Conservation (phyloP, 1,139 yeast genomes). For the Scheffersomyces segobiensis region DNA sequence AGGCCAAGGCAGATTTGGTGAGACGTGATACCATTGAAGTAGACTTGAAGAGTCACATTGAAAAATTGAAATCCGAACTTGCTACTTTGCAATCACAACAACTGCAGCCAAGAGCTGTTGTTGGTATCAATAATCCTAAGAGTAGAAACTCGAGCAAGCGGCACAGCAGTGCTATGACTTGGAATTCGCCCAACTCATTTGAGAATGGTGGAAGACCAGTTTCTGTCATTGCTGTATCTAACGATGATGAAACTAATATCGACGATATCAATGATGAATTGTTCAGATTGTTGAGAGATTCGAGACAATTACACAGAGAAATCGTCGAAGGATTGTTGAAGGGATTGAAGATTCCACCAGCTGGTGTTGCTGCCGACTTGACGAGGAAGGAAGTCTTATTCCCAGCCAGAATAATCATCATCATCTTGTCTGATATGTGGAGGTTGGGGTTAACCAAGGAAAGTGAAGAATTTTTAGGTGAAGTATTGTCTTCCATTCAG, state of each 20-base stretch:
- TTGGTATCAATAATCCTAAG: constrained; percentile 21
- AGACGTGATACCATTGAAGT: constrained; percentile 69
- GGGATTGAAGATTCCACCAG: constrained; percentile 85
- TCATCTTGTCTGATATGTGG: constrained; percentile 97
- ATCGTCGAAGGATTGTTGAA: constrained; percentile 84
- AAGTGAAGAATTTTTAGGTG: constrained; percentile 88
- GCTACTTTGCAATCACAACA: constrained; percentile 48
- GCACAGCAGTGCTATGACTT: constrained; percentile 43
- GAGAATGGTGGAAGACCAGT: constrained; percentile 48
- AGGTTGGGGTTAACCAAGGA: constrained; percentile 91
- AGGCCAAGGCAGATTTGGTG: constrained; percentile 60
- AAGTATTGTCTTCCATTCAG: constrained; percentile 86
- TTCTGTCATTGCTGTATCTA: constrained; percentile 58
- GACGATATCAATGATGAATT: constrained; percentile 75
- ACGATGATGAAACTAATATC: constrained; percentile 56
- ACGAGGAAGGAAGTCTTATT: constrained; percentile 89
- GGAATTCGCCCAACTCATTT: constrained; percentile 33
- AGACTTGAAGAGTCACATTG: constrained; percentile 67
- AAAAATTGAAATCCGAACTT: constrained; percentile 67
- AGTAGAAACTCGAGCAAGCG: constrained; percentile 36
- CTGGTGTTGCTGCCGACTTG: constrained; percentile 79
- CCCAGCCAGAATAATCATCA: constrained; percentile 94
- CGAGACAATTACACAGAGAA: constrained; percentile 77
- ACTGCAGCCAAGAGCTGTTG: constrained; percentile 2
- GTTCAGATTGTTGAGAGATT: constrained; percentile 73